Conservation (phyloP, 441 rosid species). For the Metrosideros polymorpha region DNA sequence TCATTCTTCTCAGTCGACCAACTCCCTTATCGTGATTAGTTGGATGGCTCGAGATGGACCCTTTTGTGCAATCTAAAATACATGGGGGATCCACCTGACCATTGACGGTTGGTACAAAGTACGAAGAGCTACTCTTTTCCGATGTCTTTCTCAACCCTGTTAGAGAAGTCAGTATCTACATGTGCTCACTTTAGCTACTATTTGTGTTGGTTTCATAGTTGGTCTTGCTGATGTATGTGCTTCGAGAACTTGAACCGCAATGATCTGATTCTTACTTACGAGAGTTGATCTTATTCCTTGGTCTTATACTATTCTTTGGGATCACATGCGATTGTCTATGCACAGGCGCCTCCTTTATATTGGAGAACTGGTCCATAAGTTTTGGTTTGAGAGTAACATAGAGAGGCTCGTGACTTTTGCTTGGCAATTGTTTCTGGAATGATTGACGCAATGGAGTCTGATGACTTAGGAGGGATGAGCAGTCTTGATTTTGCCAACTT, state of each 20-base stretch:
- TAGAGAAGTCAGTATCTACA: too few relatives aligned
- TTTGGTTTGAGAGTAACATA: neutral
- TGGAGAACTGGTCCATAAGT: neutral
- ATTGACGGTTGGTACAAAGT: too few relatives aligned
- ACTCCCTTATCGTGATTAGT: too few relatives aligned
- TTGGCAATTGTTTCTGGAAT: too few relatives aligned
- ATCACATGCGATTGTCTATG: accelerated
- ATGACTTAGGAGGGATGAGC: neutral
- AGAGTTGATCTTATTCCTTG: neutral
- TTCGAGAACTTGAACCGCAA: neutral
- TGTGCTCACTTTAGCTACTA: neutral
- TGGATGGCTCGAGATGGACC: too few relatives aligned
- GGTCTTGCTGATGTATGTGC: neutral
- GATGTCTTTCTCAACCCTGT: too few relatives aligned
- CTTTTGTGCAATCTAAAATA: too few relatives aligned
- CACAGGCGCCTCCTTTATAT: neutral
- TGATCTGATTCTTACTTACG: neutral
- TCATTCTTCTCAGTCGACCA: too few relatives aligned
- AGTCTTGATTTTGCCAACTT: neutral
- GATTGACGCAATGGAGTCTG: too few relatives aligned
- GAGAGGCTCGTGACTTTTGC: neutral
- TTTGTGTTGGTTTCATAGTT: neutral
- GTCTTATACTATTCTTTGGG: neutral
- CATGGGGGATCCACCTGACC: too few relatives aligned
- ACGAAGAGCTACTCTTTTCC: too few relatives aligned